Base-by-base conservation (phyloP, 139 green algal genomes). In the Axilococcus clingmanii region DNA sequence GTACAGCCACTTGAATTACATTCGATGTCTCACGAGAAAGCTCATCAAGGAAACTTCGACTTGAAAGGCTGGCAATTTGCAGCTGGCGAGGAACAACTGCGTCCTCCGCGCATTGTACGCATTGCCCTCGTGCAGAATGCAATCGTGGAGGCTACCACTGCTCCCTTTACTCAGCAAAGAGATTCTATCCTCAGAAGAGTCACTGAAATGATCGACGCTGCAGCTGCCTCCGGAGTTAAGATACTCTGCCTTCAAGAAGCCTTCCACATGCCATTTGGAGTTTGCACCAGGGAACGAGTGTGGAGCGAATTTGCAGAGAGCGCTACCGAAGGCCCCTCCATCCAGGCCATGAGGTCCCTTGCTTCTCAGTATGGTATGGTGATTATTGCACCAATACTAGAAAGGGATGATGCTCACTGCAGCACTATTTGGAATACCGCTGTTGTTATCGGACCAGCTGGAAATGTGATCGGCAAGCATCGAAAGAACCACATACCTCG, bases 401-500 rank as follows among this genome's bases (percentile, higher is more conserved):
- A 95, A 73, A 66, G 84, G 7, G 86, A 94, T 62, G 55, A 52
- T 1, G 60, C 64, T 5, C 91, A 98, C 61, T 74, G 74, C 14
- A 81, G 77, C 30, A 88, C 75, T 1, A 76, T 98, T 8, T 98
- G 91, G 91, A 98, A 98, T 82, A 98, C 91, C 0, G 91, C 91
- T 12, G 89, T 96, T 12, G 84, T 98, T n/a, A 78, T 98, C 0
- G 84, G 81, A 36, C 75, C 93, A 72, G 84, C 82, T 38, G 91
- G 87, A 45, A 86, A 82, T 52, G 67, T 95, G 29, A 82, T 96
- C 23, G 88, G 88, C 36, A 91, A 88, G 70, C 83, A 93, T 55
- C 57, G 86, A 38, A 94, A 94, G 85, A 97, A 97, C 64, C 91
- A 98, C 79, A 98, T 98, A 42, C 91, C 91, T 0, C 74, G 91